Evolutionary conservation across 2,329 filamentous ascomycete genomes (phyloP).

Genomic region (Cordyceps pruinosa): DNA sequence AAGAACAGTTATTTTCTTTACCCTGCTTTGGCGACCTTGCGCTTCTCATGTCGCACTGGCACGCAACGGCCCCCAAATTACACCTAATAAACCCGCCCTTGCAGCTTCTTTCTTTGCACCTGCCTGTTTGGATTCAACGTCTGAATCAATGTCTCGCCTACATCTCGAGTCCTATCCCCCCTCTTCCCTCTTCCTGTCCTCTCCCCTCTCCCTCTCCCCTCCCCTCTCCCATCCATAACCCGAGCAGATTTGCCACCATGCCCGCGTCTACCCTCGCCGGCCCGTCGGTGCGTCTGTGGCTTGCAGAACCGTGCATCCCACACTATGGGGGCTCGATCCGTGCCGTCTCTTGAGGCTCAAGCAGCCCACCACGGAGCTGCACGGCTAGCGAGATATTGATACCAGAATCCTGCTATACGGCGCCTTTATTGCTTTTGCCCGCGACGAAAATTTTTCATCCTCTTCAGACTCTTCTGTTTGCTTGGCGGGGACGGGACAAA

Average conservation of each 20-base stretch:
- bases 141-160: not conserved
- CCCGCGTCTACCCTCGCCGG: slow-evolving; percentile 6
- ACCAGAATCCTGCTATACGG: not conserved
- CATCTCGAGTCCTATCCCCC: not conserved
- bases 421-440: not conserved
- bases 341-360: not conserved
- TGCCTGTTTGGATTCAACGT: not conserved
- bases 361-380: not conserved
- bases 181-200: not conserved
- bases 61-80: not conserved
- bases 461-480: not conserved
- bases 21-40: not conserved
- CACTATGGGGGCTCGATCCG: not conserved
- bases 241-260: not conserved
- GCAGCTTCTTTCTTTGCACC: not conserved
- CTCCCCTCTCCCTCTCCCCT: not conserved
- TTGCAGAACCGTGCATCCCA: not conserved
- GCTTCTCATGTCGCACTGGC: not conserved
- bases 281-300: slow-evolving; percentile 6
- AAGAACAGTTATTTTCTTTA: no score
- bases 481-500: slow-evolving; percentile 5
- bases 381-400: slow-evolving; percentile 6
- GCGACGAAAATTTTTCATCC: not conserved
- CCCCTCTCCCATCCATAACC: not conserved
- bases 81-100: not conserved